phyloP scores from a whole-genome alignment of 305 asterid species.

The Solanum hybrid region DNA sequence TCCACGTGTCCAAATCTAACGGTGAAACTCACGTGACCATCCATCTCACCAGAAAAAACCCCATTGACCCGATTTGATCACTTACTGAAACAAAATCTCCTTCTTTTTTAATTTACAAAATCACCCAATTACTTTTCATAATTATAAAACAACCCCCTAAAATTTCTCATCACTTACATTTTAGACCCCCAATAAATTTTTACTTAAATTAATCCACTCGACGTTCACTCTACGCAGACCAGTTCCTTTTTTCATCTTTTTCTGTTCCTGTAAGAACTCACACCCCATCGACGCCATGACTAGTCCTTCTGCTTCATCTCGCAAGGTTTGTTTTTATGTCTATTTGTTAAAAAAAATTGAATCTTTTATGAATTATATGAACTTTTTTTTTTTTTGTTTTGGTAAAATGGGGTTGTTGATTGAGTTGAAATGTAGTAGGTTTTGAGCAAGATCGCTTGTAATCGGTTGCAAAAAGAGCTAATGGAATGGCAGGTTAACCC shows the following conservation, averaged over 20 bases:
- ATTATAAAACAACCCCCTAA: not conserved
- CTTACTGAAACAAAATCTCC: not conserved
- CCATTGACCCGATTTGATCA: not conserved
- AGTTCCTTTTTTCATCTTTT: not conserved
- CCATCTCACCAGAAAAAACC: not conserved
- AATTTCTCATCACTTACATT: not conserved
- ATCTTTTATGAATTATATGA: not conserved
- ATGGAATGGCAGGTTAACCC: slow-evolving; percentile 95
- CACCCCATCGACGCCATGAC: slow-evolving; percentile 35
- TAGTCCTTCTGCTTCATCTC: slow-evolving; percentile 60
- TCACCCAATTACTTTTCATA: not conserved
- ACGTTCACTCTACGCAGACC: slow-evolving; percentile 3
- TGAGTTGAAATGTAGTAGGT: slow-evolving; percentile 29
- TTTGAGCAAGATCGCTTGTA: slow-evolving; percentile 93
- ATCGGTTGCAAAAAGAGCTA: slow-evolving; percentile 87
- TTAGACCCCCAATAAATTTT: not conserved
- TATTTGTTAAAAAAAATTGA: not conserved
- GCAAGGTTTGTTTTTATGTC: slow-evolving; percentile 39
- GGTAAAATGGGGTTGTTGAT: slow-evolving; percentile 10
- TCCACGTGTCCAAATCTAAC: not conserved
- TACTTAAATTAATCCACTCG: not conserved
- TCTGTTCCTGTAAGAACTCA: not conserved
- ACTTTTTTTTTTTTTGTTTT: not conserved
- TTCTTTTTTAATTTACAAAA: not conserved
- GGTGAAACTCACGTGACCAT: not conserved